These are phyloP conservation scores for Citrus sinensis DNA, from an alignment of 345 rosid species.

Conservation along the genomic window DVS_A1.0 CM039163.1:7736001-7736500, in stretches of 20 bases:
- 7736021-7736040: no score
- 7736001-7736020: no score
- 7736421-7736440: neutral
- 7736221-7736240: no score
- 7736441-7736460: constrained; percentile 34
- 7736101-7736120: no score
- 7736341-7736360: neutral
- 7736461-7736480: constrained; percentile 59
- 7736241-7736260: neutral
- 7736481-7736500: constrained; percentile 74
- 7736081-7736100: no score
- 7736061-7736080: no score
- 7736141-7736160: no score
- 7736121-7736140: no score
- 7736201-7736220: no score
- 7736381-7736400: neutral
- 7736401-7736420: neutral
- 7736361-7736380: neutral
- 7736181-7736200: no score
- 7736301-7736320: neutral
- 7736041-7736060: no score
- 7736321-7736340: neutral
- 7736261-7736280: neutral
- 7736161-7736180: no score
- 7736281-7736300: neutral